These are phyloP conservation scores for Vigna radiata DNA, from an alignment of 306 rosid genomes.

Conservation along the genomic window DNA sequence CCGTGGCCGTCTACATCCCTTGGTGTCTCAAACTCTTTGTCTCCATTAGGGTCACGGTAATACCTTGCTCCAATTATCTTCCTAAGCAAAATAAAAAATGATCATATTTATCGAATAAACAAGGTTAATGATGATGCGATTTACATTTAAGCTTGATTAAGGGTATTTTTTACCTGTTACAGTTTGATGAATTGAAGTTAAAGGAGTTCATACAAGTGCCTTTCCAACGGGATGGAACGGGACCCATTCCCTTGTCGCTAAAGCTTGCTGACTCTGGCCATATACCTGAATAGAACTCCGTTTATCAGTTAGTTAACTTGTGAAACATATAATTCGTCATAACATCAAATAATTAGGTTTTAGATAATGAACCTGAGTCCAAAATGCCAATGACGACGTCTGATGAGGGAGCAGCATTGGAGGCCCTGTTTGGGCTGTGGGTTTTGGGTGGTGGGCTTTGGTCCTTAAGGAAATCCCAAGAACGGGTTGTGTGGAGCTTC, in stretches of 20 bases:
- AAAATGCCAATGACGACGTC: background rate
- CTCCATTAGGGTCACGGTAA: conserved; percentile 35
- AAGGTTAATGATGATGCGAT: no score
- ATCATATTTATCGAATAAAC: no score
- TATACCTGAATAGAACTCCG: background rate
- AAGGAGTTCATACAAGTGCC: background rate
- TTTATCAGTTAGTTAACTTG: background rate
- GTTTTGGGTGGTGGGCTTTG: background rate
- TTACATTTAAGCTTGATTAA: no score
- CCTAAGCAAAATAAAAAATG: conserved; percentile 34
- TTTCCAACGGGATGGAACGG: background rate
- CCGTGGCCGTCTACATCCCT: background rate
- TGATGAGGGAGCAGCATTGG: background rate
- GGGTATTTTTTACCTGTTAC: background rate
- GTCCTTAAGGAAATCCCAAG: background rate
- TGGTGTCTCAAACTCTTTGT: background rate
- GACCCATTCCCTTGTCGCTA: background rate
- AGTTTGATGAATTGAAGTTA: background rate
- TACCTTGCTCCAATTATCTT: conserved; percentile 90
- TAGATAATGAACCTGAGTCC: background rate
- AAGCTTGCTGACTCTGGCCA: background rate
- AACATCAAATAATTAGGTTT: no score
- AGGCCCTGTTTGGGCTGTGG: background rate
- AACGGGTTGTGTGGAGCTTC: background rate
- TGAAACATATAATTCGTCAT: background rate